Conservation (phyloP, 2,329 filamentous ascomycete species). For the Tolypocladium tropicale region DNA sequence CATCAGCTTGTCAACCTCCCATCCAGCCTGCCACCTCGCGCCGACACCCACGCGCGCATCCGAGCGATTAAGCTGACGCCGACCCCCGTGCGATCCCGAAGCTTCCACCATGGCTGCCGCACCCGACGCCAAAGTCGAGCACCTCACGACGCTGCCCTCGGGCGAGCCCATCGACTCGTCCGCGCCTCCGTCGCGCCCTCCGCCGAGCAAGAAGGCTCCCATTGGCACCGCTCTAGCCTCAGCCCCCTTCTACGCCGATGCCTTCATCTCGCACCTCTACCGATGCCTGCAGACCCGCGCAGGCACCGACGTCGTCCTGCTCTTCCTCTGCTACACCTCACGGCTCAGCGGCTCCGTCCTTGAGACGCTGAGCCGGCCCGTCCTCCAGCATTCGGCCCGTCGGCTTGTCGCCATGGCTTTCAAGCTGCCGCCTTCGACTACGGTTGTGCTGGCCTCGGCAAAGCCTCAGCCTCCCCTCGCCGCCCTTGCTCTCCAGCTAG, state of each 20-base stretch:
- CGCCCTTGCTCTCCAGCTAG: slow-evolving; percentile 35
- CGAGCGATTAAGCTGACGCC: background rate
- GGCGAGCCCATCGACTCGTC: slow-evolving; percentile 4
- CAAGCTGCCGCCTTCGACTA: slow-evolving; percentile 38
- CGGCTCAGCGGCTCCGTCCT: slow-evolving; percentile 44
- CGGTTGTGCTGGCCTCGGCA: slow-evolving; percentile 31
- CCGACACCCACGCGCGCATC: background rate
- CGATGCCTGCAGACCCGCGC: slow-evolving; percentile 57
- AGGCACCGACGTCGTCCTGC: slow-evolving; percentile 60
- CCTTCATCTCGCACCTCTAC: slow-evolving; percentile 44
- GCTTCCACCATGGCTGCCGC: background rate
- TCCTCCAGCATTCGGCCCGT: slow-evolving; percentile 42
- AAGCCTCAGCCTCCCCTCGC: slow-evolving; percentile 25
- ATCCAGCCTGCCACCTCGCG: background rate
- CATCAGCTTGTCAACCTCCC: too few relatives aligned
- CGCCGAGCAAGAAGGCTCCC: slow-evolving; percentile 5
- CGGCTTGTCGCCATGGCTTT: slow-evolving; percentile 42
- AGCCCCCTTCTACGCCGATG: slow-evolving; percentile 28
- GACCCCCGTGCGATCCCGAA: background rate
- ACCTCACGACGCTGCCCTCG: slow-evolving; percentile 7
- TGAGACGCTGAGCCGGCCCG: slow-evolving; percentile 41
- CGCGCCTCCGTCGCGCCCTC: slow-evolving; percentile 3
- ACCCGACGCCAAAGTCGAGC: slow-evolving; percentile 3
- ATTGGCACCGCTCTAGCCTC: slow-evolving; percentile 6
- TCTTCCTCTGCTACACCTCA: slow-evolving; percentile 58